Conservation (phyloP, 768 basidiomycete species). For the Albatrellus ellisii region DNA sequence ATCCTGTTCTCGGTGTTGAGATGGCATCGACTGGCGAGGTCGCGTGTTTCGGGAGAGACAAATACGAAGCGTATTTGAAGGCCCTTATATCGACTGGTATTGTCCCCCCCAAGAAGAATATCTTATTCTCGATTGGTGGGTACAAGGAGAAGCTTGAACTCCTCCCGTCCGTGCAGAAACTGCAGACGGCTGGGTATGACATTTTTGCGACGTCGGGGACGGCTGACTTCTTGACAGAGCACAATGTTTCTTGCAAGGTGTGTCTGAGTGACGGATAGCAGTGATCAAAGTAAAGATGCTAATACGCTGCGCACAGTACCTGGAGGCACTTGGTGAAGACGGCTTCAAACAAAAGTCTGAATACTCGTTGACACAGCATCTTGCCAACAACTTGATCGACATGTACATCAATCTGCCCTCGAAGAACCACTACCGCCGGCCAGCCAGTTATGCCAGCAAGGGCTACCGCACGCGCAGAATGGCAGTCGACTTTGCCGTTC, state of each 20-base stretch:
- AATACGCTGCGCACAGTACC: constrained; percentile 38
- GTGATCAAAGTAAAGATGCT: background rate
- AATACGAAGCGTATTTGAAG: constrained; percentile 98
- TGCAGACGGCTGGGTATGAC: constrained; percentile 87
- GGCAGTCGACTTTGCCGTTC: constrained; percentile 98
- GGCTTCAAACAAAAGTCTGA: constrained; percentile 83
- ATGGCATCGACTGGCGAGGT: constrained; percentile 99
- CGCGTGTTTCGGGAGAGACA: constrained; percentile 94
- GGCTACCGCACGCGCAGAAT: constrained; percentile 95
- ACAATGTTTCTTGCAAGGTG: constrained; percentile 93
- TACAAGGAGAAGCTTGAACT: constrained; percentile 97
- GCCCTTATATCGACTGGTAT: constrained; percentile 95
- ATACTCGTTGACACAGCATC: constrained; percentile 92
- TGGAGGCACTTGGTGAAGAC: constrained; percentile 75
- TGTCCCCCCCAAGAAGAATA: constrained; percentile 91
- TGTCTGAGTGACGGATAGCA: constrained; percentile 5
- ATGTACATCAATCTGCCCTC: constrained; percentile 99
- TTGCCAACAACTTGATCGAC: constrained; percentile 95
- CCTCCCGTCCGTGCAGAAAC: constrained; percentile 87
- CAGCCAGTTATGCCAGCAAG: constrained; percentile 93
- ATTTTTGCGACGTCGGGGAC: constrained; percentile 97
- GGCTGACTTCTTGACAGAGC: constrained; percentile 94
- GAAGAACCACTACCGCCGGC: constrained; percentile 93
- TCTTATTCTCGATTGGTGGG: constrained; percentile 91
- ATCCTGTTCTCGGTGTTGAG: constrained; percentile 95